A percentile compares a stretch with the other conserved stretches of the same genome.
These are phyloP conservation scores for Leccinum subrobustum DNA, from an alignment of 1,284 basidiomycete genomes.

Conservation along the genomic window DNA sequence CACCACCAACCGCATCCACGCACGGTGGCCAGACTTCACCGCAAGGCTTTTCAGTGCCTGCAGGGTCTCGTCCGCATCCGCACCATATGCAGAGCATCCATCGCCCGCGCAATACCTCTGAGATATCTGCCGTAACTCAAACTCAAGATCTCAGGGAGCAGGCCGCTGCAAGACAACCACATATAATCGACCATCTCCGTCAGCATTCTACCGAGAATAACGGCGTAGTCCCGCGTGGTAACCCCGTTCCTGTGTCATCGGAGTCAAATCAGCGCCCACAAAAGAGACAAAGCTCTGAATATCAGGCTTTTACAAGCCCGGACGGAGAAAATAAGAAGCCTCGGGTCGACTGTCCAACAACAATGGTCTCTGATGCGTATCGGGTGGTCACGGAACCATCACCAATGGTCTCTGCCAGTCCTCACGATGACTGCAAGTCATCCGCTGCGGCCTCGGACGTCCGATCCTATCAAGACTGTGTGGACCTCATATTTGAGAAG, in stretches of 20 bases:
- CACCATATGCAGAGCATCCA: slow-evolving; percentile 5
- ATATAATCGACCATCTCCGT: background rate
- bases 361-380: background rate
- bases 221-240: background rate
- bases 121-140: slow-evolving; percentile 3
- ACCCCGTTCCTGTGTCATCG: background rate
- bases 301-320: slow-evolving; percentile 4
- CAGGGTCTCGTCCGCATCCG: slow-evolving; percentile 8
- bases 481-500: slow-evolving; percentile 45
- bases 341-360: slow-evolving; percentile 8
- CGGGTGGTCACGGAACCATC: background rate
- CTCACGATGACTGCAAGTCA: slow-evolving; percentile 1
- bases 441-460: slow-evolving; percentile 6
- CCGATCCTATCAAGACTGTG: slow-evolving; percentile 39
- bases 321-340: slow-evolving; percentile 21
- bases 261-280: slow-evolving; percentile 4
- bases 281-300: slow-evolving; percentile 23
- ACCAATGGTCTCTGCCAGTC: background rate
- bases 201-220: slow-evolving; percentile 2
- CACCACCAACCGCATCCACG: slow-evolving; percentile 19
- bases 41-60: slow-evolving; percentile 9
- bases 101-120: slow-evolving; percentile 8
- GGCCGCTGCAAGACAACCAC: slow-evolving; percentile 3
- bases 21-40: too few species aligned
- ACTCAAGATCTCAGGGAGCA: slow-evolving; percentile 4